Conservation (phyloP, 192 early-diverging fungal species). For the Cetraspora pellucida region DNA sequence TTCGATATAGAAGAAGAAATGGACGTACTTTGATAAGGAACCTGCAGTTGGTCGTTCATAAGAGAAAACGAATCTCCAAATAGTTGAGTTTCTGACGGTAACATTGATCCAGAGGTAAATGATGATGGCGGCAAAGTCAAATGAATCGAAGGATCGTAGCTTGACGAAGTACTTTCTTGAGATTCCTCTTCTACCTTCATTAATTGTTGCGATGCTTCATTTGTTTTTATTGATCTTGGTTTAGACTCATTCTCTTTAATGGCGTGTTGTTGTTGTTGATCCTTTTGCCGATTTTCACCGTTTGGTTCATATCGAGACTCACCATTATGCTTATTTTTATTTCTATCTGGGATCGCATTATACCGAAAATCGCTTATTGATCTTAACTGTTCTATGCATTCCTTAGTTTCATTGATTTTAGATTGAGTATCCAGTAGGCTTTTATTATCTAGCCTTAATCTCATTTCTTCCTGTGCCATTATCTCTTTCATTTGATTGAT, state of each 20-base stretch:
- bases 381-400: constrained; percentile 23
- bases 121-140: constrained; percentile 2
- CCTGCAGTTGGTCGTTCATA: neutral
- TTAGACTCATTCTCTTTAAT: neutral
- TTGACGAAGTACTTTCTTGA: neutral
- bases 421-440: neutral
- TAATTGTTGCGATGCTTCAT: too few relatives aligned
- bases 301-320: too few relatives aligned
- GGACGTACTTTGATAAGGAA: constrained; percentile 2
- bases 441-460: constrained; percentile 8
- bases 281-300: too few relatives aligned
- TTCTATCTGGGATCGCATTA: neutral
- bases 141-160: neutral
- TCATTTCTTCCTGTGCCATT: constrained; percentile 17
- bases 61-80: constrained; percentile 3
- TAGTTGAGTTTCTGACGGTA: neutral
- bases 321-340: neutral
- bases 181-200: neutral
- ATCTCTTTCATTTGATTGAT: constrained; percentile 15
- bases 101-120: neutral
- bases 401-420: constrained; percentile 20
- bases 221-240: too few relatives aligned
- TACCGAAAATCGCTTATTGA: neutral
- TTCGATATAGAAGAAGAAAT: constrained; percentile 15
- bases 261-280: neutral